Evolutionary conservation across 345 rosid species (phyloP).

Genomic region (Aurinia saxatilis): DNA sequence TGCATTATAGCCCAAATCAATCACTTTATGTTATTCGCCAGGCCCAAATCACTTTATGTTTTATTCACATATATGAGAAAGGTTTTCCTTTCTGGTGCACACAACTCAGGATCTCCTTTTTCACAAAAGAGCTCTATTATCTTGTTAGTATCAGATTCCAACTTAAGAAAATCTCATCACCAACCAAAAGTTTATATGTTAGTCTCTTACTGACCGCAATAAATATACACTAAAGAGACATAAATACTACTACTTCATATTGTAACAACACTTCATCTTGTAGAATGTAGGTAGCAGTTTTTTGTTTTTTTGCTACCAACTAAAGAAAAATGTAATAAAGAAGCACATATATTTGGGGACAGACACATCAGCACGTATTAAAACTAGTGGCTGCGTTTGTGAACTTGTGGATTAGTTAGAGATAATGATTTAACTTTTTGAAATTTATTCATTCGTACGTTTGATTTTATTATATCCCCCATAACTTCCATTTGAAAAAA

Average conservation of each 20-base stretch:
- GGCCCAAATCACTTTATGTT: no score
- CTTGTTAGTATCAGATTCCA: no score
- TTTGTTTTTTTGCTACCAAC: background rate
- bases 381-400: conserved; percentile 16
- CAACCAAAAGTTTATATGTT: no score
- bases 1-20: no score
- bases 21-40: no score
- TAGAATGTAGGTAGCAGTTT: background rate
- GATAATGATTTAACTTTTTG: conserved; percentile 19
- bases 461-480: background rate
- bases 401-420: conserved; percentile 20
- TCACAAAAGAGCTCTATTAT: no score
- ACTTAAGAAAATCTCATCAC: no score
- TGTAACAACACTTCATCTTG: background rate
- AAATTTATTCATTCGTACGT: background rate
- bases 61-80: no score
- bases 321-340: background rate
- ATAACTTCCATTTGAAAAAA: background rate
- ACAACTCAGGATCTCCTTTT: no score
- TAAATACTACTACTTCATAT: background rate
- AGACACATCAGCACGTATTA: conserved; percentile 9
- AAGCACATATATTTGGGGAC: background rate
- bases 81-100: no score
- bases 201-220: background rate
- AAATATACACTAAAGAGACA: conserved; percentile 1